phyloP scores from a whole-genome alignment of 2,329 filamentous ascomycete species.

The Bisporella sp. region DNA sequence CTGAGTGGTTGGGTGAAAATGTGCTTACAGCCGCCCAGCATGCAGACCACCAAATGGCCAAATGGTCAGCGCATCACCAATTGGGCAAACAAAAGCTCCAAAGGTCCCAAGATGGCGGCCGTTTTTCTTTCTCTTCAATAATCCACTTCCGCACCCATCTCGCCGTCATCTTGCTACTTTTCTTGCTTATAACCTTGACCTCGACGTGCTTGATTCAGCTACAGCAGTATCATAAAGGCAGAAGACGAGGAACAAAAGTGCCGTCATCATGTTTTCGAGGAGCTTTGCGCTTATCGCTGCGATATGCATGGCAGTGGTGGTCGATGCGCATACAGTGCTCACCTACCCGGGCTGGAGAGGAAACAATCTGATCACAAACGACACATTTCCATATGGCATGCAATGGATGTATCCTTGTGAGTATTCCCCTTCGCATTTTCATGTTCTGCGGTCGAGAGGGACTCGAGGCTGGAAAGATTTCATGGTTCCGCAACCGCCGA shows the following conservation, averaged over 20 bases:
- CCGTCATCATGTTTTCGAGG: background rate
- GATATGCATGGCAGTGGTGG: conserved; percentile 13
- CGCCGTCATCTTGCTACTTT: background rate
- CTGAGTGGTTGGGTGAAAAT: background rate
- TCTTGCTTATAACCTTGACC: too few species aligned
- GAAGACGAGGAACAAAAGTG: background rate
- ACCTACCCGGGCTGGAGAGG: conserved; percentile 34
- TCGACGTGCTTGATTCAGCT: too few species aligned
- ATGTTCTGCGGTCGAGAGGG: background rate
- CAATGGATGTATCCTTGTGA: conserved; percentile 33
- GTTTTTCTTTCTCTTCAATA: background rate
- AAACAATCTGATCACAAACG: conserved; percentile 31
- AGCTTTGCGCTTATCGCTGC: conserved; percentile 2
- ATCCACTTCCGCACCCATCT: background rate
- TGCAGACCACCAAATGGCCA: background rate
- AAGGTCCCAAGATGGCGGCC: background rate
- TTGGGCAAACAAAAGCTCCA: background rate
- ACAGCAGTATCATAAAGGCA: background rate
- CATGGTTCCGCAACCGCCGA: too few species aligned
- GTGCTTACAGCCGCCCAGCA: conserved; percentile 1
- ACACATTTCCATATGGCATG: conserved; percentile 30
- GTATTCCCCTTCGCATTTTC: conserved; percentile 14
- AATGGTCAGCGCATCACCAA: background rate
- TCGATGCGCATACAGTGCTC: conserved; percentile 34
- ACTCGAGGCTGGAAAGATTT: too few species aligned